These are phyloP conservation scores for Carpinus viminea DNA, from an alignment of 306 rosid species.

Conservation along the genomic window DNA sequence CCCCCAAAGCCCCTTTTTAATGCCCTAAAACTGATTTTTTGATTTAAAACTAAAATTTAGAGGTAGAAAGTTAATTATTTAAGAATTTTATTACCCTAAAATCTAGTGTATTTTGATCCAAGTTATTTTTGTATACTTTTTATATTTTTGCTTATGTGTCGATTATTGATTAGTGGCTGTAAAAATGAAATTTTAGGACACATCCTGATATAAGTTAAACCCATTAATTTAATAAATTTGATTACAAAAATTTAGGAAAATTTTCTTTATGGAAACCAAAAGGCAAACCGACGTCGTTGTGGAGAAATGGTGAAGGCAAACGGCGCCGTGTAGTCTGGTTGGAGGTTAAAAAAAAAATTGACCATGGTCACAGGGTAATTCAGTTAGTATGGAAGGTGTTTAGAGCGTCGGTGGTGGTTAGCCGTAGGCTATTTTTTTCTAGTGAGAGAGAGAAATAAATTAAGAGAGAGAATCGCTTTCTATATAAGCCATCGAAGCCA, in stretches of 20 bases:
- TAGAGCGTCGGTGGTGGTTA: slow-evolving; percentile 67
- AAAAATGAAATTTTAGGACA: too few relatives aligned
- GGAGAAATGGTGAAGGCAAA: not conserved
- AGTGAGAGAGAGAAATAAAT: not conserved
- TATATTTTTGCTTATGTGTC: too few relatives aligned
- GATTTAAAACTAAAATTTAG: too few relatives aligned
- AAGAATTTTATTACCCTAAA: too few relatives aligned
- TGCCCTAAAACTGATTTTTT: too few relatives aligned
- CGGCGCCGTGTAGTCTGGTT: slow-evolving; percentile 19
- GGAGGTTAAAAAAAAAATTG: not conserved
- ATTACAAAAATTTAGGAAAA: slow-evolving; percentile 10
- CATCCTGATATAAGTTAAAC: too few relatives aligned
- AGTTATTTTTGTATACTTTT: too few relatives aligned
- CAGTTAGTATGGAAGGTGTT: slow-evolving; percentile 31
- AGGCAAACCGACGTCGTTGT: too few relatives aligned
- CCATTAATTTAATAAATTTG: not conserved
- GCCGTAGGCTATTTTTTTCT: slow-evolving; percentile 35
- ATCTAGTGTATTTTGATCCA: too few relatives aligned
- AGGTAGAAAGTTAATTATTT: too few relatives aligned
- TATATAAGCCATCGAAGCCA: slow-evolving; percentile 64
- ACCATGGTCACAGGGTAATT: slow-evolving; percentile 26
- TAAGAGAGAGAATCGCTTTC: slow-evolving; percentile 40
- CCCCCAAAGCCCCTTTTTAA: too few relatives aligned
- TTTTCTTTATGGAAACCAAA: not conserved
- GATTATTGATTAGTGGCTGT: too few relatives aligned